A percentile compares a stretch with the other conserved stretches of the same genome.
Evolutionary conservation across 2,329 filamentous ascomycete species (phyloP).

Genomic region (Zalaria sp.): DNA sequence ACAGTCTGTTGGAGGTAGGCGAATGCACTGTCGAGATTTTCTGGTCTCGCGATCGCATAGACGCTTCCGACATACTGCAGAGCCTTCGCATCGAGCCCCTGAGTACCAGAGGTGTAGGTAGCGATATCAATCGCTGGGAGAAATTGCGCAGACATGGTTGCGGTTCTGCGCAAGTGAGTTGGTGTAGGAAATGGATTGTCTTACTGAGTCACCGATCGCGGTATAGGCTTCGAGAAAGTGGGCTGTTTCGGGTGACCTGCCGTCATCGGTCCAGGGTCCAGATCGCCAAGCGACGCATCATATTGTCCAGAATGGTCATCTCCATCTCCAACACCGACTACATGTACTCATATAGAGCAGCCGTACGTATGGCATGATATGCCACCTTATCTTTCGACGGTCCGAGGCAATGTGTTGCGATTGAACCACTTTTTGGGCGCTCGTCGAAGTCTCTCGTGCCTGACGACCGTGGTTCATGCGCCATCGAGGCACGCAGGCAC

Average conservation of each 20-base stretch:
- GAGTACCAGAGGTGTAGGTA: conserved; percentile 26
- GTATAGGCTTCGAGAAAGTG: background rate
- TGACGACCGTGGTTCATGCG: too few relatives aligned
- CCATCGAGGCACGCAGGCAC: too few relatives aligned
- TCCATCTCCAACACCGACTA: too few relatives aligned
- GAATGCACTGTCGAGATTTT: conserved; percentile 30
- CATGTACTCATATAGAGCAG: too few relatives aligned
- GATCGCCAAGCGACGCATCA: background rate
- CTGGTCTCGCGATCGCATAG: conserved; percentile 36
- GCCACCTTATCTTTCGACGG: too few relatives aligned
- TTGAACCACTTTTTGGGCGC: too few relatives aligned
- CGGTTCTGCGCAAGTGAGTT: background rate
- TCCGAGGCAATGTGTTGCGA: too few relatives aligned
- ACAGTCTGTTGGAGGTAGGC: conserved; percentile 43
- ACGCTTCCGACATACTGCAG: conserved; percentile 46
- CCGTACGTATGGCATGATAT: too few relatives aligned
- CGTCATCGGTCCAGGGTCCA: background rate
- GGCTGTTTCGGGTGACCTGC: background rate
- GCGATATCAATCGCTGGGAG: conserved; percentile 35
- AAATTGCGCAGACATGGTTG: conserved; percentile 29
- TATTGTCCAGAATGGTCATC: too few relatives aligned
- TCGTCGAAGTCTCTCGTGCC: too few relatives aligned
- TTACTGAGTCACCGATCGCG: background rate
- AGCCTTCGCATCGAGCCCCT: conserved; percentile 35
- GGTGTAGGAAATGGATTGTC: background rate